Base-by-base conservation (phyloP, 1,139 yeast species). In the Suhomyces kunorum region DNA sequence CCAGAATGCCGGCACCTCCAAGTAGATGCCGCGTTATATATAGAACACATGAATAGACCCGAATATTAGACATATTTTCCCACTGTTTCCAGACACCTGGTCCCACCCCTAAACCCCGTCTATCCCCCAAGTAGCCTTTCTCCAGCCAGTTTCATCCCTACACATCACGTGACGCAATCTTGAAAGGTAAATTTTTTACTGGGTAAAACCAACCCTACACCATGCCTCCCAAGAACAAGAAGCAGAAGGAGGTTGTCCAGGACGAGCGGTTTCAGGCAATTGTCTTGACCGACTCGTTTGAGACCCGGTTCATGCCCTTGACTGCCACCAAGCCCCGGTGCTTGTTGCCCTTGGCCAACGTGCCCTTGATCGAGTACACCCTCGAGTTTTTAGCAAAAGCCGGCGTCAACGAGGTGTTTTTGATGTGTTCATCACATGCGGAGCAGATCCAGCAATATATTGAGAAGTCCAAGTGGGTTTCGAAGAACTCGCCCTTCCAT, bases 341-440 rank as follows among this genome's bases (percentile, higher is more conserved):
- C 64, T 71, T 92, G 34, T 68, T 92, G 48, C 97, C 97, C 2
- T 68, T 92, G 45, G 97, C 96, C 28, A 90, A 89, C 57, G 88
- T 87, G 8, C 98, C 99, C 3, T 74, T 92, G 55, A 81, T 92
- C 48, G 98, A 92, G 59, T 92, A 94, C 59, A 94, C 99, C 1
- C 69, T 92, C 40, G 98, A 92, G 63, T 92, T 92, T 57, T 71
- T 92, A 38, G 97, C 98, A 12, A 85, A 83, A 50, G 88, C 96
- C 2, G 89, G 89, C 9, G 96, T 89, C 27, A 80, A 81, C 48
- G 98, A 92, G 56, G 97, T 94, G 3, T 88, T 79, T 58, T 68
- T 92, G 45, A 84, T 90, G 77, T 89, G 97, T 60, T 81, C 95
- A 34, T 72, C 95, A 4, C 97, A 92, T 60, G 94, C 96, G 1